These are phyloP conservation scores for Anethum foeniculum DNA, from an alignment of 140 eudicot genomes.

Conservation along the genomic window DNA sequence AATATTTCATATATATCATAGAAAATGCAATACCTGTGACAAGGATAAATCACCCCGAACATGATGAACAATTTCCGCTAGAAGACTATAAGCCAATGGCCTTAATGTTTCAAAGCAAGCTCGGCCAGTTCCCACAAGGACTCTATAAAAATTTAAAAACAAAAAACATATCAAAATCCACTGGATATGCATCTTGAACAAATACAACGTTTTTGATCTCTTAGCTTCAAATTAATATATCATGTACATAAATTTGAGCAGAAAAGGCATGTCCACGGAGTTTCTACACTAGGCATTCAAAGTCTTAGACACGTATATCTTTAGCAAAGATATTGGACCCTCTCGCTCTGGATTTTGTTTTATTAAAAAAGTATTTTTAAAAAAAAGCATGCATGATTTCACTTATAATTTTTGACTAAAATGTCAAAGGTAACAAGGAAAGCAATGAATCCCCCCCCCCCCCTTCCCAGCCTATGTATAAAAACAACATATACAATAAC, in stretches of 20 bases:
- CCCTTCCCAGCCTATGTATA: not conserved
- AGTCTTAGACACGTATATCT: not conserved
- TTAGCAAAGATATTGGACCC: not conserved
- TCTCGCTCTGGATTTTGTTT: not conserved
- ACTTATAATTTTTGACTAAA: not conserved
- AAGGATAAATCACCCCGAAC: constrained; percentile 85
- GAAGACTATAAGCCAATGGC: constrained; percentile 92
- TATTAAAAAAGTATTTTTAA: not conserved
- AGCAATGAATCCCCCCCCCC: not conserved
- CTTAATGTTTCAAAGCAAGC: constrained; percentile 94
- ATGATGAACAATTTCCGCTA: constrained; percentile 98
- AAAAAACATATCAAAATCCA: constrained; percentile 13
- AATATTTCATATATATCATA: not conserved
- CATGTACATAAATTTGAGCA: not conserved
- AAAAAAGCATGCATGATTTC: not conserved
- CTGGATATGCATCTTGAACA: constrained; percentile 9
- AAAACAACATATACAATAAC: not conserved
- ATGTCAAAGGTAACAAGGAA: not conserved
- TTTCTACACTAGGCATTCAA: not conserved
- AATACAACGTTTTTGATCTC: not conserved
- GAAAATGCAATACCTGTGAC: constrained; percentile 61
- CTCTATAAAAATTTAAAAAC: constrained; percentile 38
- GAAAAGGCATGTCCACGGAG: not conserved
- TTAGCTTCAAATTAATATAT: not conserved
- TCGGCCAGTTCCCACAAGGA: constrained; percentile 96